Evolutionary conservation across 108 stramenopile species (phyloP).

Genomic region (Conticribra guillardii): DNA sequence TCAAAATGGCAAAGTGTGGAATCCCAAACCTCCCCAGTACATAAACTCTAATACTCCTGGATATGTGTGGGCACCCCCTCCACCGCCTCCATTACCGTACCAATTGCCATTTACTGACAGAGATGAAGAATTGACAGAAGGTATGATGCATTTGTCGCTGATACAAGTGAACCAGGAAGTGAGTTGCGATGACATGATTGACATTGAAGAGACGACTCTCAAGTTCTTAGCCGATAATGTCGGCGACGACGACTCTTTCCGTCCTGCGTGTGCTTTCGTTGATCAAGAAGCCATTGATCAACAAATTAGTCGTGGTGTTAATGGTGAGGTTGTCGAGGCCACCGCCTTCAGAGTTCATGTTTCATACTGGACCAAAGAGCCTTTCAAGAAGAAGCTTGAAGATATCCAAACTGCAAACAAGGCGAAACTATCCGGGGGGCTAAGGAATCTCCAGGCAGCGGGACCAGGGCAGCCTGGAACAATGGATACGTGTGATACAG

Average conservation of each 20-base stretch:
- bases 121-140: conserved; percentile 11
- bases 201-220: conserved; percentile 19
- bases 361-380: conserved; percentile 4
- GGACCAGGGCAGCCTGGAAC: neutral
- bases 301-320: conserved; percentile 4
- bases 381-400: neutral
- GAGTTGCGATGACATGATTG: conserved; percentile 9
- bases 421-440: no score
- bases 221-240: conserved; percentile 15
- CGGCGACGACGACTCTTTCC: conserved; percentile 15
- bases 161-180: neutral
- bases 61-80: neutral
- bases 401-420: no score
- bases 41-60: neutral
- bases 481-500: neutral
- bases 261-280: conserved; percentile 15
- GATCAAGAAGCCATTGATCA: neutral
- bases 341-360: conserved; percentile 11
- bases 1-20: neutral
- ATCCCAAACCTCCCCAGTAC: neutral
- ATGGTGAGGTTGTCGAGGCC: conserved; percentile 8
- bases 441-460: neutral
- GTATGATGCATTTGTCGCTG: conserved; percentile 16
- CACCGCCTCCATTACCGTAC: conserved; percentile 7
- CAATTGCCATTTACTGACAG: neutral